Evolutionary conservation across 805 yeast genomes (phyloP).

Genomic region (Kockiozyma suomiensis): DNA sequence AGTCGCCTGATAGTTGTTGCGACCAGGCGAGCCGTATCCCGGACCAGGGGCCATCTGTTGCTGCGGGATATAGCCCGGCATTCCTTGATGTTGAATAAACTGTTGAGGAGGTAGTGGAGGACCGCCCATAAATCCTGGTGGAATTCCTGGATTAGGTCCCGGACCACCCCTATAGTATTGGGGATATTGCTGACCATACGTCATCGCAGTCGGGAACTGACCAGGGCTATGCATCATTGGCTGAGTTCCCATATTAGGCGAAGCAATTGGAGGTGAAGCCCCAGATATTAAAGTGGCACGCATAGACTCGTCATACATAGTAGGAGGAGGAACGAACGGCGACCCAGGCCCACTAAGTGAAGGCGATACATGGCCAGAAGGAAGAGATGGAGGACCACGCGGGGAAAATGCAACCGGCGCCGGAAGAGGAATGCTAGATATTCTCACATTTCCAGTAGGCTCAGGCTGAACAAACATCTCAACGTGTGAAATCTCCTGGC

Average conservation of each 20-base stretch:
- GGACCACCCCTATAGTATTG: conserved; percentile 16
- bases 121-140: conserved; percentile 25
- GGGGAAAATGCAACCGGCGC: conserved; percentile 32
- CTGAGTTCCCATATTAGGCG: conserved; percentile 25
- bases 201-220: conserved; percentile 17
- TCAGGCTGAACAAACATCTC: conserved; percentile 26
- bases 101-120: conserved; percentile 30
- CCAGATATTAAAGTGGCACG: conserved; percentile 18
- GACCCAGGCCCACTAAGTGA: conserved; percentile 21
- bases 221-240: conserved; percentile 22
- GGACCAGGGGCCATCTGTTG: conserved; percentile 22
- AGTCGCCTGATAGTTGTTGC: conserved; percentile 22
- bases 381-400: conserved; percentile 14
- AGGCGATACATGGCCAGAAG: conserved; percentile 25
- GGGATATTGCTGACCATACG: conserved; percentile 25
- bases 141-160: conserved; percentile 22
- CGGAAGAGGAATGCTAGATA: conserved; percentile 24
- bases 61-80: conserved; percentile 20
- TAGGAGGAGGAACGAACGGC: conserved; percentile 19
- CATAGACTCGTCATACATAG: conserved; percentile 25
- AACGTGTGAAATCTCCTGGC: conserved; percentile 1
- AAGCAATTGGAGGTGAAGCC: conserved; percentile 26
- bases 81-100: conserved; percentile 22
- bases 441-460: conserved; percentile 12
- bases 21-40: conserved; percentile 31